A percentile compares a stretch with the other conserved stretches of the same genome.
Evolutionary conservation across 1,284 basidiomycete genomes (phyloP).

Genomic region (Amylostereum chailletii): DNA sequence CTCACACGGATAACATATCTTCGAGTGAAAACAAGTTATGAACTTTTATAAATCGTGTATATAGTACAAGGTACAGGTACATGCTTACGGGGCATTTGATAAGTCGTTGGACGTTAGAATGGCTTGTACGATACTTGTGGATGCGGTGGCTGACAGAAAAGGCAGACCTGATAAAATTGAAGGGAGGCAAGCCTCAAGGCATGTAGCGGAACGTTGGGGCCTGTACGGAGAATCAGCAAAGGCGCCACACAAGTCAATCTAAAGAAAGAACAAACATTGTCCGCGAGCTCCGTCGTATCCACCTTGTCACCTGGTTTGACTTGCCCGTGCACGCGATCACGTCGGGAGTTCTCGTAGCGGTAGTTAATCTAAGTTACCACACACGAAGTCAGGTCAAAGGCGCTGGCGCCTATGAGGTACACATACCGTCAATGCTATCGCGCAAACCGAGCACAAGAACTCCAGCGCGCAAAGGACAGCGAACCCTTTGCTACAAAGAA

Average conservation of each 20-base stretch:
- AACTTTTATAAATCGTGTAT: no score
- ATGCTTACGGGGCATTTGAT: no score
- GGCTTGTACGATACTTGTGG: no score
- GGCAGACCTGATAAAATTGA: neutral
- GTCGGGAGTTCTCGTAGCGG: conserved; percentile 47
- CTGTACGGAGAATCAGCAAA: conserved; percentile 17
- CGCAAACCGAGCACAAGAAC: conserved; percentile 47
- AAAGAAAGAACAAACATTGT: conserved; percentile 24
- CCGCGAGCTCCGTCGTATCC: conserved; percentile 59
- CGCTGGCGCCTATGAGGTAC: neutral
- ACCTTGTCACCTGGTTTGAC: conserved; percentile 40
- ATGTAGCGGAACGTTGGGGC: conserved; percentile 43
- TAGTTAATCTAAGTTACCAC: conserved; percentile 42
- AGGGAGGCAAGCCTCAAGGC: conserved; percentile 19
- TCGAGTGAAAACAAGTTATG: no score
- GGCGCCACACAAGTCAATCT: neutral
- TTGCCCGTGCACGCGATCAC: conserved; percentile 48
- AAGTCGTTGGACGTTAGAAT: no score
- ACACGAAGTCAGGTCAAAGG: neutral
- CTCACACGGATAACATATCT: no score
- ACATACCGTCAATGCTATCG: conserved; percentile 45
- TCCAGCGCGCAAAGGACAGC: conserved; percentile 52
- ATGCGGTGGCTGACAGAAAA: neutral
- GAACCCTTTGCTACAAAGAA: conserved; percentile 47
- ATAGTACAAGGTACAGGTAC: no score